A percentile compares a stretch with the other conserved stretches of the same genome.
phyloP scores from a whole-genome alignment of 352 stramenopile species.

The Globisporangium nunn region DNA sequence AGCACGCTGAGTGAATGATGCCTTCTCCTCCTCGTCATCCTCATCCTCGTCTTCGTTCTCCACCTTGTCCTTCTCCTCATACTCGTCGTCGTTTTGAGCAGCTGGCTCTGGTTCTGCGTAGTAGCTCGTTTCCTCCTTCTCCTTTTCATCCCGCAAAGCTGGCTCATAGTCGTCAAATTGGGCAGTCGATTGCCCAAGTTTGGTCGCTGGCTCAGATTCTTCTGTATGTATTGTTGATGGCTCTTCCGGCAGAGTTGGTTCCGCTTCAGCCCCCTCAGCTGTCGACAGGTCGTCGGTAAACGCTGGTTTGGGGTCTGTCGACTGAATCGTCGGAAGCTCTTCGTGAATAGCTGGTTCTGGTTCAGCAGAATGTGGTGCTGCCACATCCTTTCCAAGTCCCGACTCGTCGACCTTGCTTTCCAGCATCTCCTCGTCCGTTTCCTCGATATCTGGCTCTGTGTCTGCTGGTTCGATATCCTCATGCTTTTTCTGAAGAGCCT shows the following conservation, averaged over 20 bases:
- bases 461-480: not conserved
- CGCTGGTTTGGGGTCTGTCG: not conserved
- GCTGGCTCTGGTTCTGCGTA: not conserved
- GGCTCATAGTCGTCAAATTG: not conserved
- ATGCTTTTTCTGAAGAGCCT: not conserved
- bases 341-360: not conserved
- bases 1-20: not conserved
- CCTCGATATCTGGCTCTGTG: not conserved
- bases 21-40: not conserved
- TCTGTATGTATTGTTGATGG: not conserved
- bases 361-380: not conserved
- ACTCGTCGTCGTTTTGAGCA: constrained; percentile 1
- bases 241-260: not conserved
- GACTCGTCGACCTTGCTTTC: not conserved
- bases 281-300: not conserved
- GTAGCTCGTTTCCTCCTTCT: constrained; percentile 26
- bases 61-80: constrained; percentile 17
- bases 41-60: constrained; percentile 49
- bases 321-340: not conserved
- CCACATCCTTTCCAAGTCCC: not conserved
- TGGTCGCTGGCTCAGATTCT: not conserved
- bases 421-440: not conserved
- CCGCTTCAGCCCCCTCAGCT: too few relatives aligned
- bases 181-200: not conserved
- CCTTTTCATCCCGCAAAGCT: constrained; percentile 21